These are phyloP conservation scores for Atalantia buxifolia DNA, from an alignment of 345 rosid species.

Conservation along the genomic window DNA sequence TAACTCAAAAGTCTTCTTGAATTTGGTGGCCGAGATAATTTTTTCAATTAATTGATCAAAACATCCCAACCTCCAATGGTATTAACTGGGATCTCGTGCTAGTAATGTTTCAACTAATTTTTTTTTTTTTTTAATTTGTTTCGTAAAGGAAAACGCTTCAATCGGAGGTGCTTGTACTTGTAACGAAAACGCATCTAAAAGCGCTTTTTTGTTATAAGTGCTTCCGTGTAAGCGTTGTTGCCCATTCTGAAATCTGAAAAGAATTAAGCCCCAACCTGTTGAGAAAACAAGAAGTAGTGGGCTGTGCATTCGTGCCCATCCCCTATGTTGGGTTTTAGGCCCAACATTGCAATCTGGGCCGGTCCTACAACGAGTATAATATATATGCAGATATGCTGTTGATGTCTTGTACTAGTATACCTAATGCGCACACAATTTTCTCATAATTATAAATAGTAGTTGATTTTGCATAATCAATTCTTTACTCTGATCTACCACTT, in stretches of 20 bases:
- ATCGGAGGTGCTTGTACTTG: not conserved
- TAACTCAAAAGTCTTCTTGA: not conserved
- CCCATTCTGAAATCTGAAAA: not conserved
- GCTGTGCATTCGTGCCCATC: not conserved
- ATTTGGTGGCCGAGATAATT: not conserved
- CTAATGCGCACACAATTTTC: no score
- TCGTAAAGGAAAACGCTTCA: not conserved
- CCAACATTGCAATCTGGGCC: not conserved
- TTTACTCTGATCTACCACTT: not conserved
- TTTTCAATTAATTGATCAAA: constrained; percentile 6
- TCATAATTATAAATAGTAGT: not conserved
- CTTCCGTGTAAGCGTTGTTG: not conserved
- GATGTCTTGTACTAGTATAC: no score
- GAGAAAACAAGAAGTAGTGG: not conserved
- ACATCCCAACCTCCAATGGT: constrained; percentile 6
- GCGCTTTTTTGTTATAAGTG: not conserved
- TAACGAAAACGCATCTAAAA: not conserved
- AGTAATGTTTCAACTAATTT: not conserved
- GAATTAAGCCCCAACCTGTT: not conserved
- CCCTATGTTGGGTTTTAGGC: not conserved
- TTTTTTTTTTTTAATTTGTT: not conserved
- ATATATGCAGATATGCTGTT: not conserved
- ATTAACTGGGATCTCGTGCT: not conserved
- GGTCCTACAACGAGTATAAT: not conserved
- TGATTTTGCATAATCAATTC: not conserved